These are phyloP conservation scores for Leccinum subfulvum DNA, from an alignment of 1,284 basidiomycete species.

Conservation along the genomic window DNA sequence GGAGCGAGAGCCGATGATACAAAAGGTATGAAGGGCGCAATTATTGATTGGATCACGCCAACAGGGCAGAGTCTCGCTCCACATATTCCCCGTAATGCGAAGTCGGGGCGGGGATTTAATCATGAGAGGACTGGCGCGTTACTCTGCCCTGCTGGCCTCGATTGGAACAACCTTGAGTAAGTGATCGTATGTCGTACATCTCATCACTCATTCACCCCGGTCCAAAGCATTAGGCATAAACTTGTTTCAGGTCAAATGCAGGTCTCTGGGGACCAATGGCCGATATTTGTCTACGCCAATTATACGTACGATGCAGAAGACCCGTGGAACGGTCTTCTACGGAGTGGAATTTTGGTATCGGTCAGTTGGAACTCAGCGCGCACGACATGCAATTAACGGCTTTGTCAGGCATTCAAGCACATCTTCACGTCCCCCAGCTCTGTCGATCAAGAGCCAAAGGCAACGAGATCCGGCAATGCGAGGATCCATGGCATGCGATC, in stretches of 20 bases:
- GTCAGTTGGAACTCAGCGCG: neutral
- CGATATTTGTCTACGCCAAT: neutral
- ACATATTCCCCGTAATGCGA: neutral
- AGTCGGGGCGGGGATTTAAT: slow-evolving; percentile 1
- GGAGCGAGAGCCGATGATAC: neutral
- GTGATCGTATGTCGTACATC: neutral
- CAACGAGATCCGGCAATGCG: no score
- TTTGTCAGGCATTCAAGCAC: no score
- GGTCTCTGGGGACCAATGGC: slow-evolving; percentile 1
- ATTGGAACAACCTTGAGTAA: slow-evolving; percentile 2
- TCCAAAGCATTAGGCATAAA: neutral
- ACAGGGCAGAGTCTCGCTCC: neutral
- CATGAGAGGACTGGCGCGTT: neutral
- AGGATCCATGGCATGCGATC: no score
- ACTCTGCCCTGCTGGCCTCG: no score
- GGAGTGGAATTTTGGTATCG: neutral
- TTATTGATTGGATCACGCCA: slow-evolving; percentile 2
- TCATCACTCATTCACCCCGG: neutral
- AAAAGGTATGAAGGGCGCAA: neutral
- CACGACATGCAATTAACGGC: no score
- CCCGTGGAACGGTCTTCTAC: neutral
- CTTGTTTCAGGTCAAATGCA: neutral
- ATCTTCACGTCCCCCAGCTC: no score
- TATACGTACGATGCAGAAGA: neutral
- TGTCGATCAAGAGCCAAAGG: no score